phyloP scores from a whole-genome alignment of 495 filamentous ascomycete genomes.

The Lasiosphaeria hispida region DNA sequence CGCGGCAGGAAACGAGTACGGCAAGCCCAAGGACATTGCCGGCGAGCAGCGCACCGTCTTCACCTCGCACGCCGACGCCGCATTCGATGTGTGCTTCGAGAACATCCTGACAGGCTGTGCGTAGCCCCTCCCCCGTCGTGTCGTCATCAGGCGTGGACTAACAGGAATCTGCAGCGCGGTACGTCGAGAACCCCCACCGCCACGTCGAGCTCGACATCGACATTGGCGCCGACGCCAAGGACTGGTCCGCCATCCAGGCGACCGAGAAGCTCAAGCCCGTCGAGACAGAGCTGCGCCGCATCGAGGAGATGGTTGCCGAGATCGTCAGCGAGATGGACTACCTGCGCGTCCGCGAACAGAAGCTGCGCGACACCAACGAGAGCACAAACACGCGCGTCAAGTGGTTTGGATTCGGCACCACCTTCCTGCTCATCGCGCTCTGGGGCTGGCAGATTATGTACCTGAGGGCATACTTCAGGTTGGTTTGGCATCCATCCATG shows the following conservation, averaged over 20 bases:
- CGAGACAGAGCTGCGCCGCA: conserved; percentile 90
- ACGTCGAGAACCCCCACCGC: conserved; percentile 61
- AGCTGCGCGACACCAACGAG: conserved; percentile 96
- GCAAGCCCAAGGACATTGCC: conserved; percentile 81
- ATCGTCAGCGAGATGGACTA: conserved; percentile 90
- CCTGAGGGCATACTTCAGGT: conserved; percentile 94
- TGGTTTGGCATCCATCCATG: conserved; percentile 16
- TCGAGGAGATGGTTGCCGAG: conserved; percentile 82
- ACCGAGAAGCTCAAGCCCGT: conserved; percentile 97
- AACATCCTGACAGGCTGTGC: conserved; percentile 73
- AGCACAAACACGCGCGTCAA: conserved; percentile 98
- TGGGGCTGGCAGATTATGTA: conserved; percentile 98
- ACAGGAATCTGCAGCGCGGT: conserved; percentile 30
- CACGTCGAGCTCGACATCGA: conserved; percentile 95
- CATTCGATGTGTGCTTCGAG: conserved; percentile 97
- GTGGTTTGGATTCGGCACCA: conserved; percentile 95
- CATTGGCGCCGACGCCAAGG: conserved; percentile 96
- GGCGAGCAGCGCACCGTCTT: conserved; percentile 93
- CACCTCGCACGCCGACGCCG: conserved; percentile 88
- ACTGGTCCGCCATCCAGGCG: conserved; percentile 95
- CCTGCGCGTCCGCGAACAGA: conserved; percentile 85
- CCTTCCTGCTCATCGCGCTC: conserved; percentile 85
- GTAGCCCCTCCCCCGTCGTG: conserved; percentile 22
- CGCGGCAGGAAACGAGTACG: conserved; percentile 92
- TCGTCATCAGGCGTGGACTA: conserved; percentile 11